Percentiles rank a stretch among this genome's conserved stretches.
These are phyloP conservation scores for Lentinula detonsa DNA, from an alignment of 768 basidiomycete genomes.

Conservation along the genomic window DNA sequence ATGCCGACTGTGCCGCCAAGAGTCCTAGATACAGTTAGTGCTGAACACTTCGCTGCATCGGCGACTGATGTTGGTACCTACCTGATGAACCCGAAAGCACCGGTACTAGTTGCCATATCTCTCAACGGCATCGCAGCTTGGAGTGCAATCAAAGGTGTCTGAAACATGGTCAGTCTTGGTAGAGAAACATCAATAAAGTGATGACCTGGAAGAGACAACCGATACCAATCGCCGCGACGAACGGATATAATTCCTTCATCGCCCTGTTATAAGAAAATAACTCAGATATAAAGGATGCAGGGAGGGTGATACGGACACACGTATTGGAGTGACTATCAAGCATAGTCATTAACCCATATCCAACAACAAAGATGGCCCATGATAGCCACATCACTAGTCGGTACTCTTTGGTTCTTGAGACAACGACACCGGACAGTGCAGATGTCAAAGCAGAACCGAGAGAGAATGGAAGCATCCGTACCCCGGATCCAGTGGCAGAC, in stretches of 20 bases:
- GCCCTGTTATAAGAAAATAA: constrained; percentile 35
- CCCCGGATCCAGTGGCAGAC: constrained; percentile 54
- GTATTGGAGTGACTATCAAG: constrained; percentile 51
- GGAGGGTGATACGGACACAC: constrained; percentile 33
- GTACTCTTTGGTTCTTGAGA: constrained; percentile 55
- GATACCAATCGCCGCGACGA: constrained; percentile 28
- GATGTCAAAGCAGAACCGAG: constrained; percentile 52
- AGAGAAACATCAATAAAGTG: constrained; percentile 23
- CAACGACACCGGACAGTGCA: constrained; percentile 47
- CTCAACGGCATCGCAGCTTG: constrained; percentile 86
- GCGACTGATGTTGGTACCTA: constrained; percentile 16
- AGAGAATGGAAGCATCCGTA: constrained; percentile 63
- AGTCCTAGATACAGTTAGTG: constrained; percentile 29
- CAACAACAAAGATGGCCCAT: constrained; percentile 52
- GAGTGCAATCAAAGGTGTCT: constrained; percentile 57
- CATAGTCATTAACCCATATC: constrained; percentile 69
- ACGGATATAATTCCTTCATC: constrained; percentile 53
- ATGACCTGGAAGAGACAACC: constrained; percentile 38
- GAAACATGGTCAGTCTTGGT: constrained; percentile 32
- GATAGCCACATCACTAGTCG: constrained; percentile 57
- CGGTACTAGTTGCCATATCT: constrained; percentile 81
- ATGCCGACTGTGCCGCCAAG: constrained; percentile 77
- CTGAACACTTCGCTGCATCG: neutral
- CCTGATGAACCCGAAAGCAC: constrained; percentile 67
- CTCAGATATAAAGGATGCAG: constrained; percentile 3